phyloP scores from a whole-genome alignment of 2,329 filamentous ascomycete genomes.

The Leptodontidium sp. region DNA sequence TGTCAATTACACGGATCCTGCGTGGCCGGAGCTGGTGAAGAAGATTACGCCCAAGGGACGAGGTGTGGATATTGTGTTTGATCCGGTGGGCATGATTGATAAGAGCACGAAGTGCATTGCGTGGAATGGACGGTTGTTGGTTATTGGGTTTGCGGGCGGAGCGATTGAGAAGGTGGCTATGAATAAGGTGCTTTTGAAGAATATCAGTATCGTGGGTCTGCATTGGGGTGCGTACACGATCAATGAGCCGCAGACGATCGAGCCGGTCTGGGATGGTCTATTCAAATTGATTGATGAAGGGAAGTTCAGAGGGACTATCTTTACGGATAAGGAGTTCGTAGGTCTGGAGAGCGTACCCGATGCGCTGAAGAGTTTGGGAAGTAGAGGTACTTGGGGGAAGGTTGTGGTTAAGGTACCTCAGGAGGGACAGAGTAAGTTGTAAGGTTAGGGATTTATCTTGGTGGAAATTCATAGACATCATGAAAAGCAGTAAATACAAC shows the following conservation, averaged over 20 bases:
- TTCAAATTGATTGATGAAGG: conserved; percentile 79
- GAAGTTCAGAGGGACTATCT: conserved; percentile 84
- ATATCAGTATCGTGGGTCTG: conserved; percentile 87
- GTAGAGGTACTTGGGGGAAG: conserved; percentile 92
- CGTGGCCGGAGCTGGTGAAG: conserved; percentile 75
- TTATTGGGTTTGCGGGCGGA: conserved; percentile 89
- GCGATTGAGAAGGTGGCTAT: conserved; percentile 90
- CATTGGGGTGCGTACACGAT: conserved; percentile 89
- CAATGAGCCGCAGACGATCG: conserved; percentile 75
- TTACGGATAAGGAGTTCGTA: conserved; percentile 81
- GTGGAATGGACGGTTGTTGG: conserved; percentile 88
- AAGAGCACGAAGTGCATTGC: conserved; percentile 88
- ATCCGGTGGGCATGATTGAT: conserved; percentile 91
- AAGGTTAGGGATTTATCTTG: conserved; percentile 16
- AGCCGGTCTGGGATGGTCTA: conserved; percentile 82
- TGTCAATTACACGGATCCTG: conserved; percentile 75
- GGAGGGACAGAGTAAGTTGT: conserved; percentile 65
- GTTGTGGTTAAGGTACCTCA: conserved; percentile 89
- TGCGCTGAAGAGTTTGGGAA: conserved; percentile 79
- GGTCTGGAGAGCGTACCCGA: conserved; percentile 81
- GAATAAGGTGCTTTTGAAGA: conserved; percentile 93
- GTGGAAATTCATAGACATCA: background rate
- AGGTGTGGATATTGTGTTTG: conserved; percentile 90
- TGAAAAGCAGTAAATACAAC: background rate
- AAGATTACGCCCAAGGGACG: conserved; percentile 75